Evolutionary conservation across 164 flowering plant genomes (phyloP).

Genomic region (Vitis rupestris): DNA sequence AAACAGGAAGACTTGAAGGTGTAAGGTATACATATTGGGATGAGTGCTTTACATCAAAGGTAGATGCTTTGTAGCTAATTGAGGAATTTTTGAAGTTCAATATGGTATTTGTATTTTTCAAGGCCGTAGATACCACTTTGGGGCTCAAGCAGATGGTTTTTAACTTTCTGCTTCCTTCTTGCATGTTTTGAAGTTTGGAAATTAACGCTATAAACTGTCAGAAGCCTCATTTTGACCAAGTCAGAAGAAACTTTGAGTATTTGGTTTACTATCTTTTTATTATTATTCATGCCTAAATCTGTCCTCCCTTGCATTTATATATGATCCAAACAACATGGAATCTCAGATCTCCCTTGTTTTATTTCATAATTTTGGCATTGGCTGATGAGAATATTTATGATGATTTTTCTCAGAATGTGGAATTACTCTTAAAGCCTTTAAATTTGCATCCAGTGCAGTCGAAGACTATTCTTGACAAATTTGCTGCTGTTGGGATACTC

Average conservation of each 20-base stretch:
- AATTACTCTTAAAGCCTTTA: slow-evolving; percentile 47
- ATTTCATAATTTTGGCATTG: background rate
- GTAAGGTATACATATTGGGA: slow-evolving; percentile 77
- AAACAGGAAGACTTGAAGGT: slow-evolving; percentile 66
- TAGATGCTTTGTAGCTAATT: slow-evolving; percentile 12
- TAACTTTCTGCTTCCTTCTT: too few species aligned
- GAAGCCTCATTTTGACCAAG: too few species aligned
- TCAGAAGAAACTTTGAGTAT: too few species aligned
- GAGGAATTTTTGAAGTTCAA: background rate
- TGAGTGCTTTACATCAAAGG: slow-evolving; percentile 84
- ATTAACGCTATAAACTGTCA: too few species aligned
- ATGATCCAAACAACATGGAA: background rate
- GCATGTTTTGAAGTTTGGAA: too few species aligned
- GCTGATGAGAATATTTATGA: background rate
- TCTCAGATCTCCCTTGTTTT: background rate
- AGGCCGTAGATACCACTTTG: too few species aligned
- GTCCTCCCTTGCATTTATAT: background rate
- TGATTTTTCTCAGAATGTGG: slow-evolving; percentile 50
- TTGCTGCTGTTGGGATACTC: slow-evolving; percentile 93
- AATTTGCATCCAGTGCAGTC: slow-evolving; percentile 49
- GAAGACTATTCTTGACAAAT: slow-evolving; percentile 74
- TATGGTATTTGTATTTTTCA: background rate
- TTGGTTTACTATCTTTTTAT: too few species aligned
- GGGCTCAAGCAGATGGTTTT: too few species aligned
- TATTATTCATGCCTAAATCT: background rate